Conservation (phyloP, 129 eudicot genomes). For the Lonicera japonica region DNA sequence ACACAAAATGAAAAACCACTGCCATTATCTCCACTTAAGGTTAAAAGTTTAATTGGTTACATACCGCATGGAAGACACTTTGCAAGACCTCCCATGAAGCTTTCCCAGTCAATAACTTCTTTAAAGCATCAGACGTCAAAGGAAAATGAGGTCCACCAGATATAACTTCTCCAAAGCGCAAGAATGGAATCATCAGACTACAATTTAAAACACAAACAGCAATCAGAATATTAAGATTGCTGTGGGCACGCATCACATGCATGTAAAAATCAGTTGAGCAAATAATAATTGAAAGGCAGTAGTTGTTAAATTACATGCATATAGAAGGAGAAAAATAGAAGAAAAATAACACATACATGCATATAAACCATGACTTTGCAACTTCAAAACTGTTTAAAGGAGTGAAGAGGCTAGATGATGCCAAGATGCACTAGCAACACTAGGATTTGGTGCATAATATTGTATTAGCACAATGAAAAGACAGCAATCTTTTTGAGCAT, state of each 20-base stretch:
- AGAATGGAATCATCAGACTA: constrained; percentile 81
- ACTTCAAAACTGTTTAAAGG: too few species aligned
- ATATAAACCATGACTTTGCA: not conserved
- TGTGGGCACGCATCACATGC: not conserved
- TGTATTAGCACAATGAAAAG: too few species aligned
- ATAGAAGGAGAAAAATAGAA: not conserved
- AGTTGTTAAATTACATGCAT: not conserved
- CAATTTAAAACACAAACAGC: constrained; percentile 8
- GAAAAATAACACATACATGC: not conserved
- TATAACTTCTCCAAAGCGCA: constrained; percentile 87
- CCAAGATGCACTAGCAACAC: too few species aligned
- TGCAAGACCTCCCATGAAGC: constrained; percentile 76
- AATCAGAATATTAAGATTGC: constrained; percentile 11
- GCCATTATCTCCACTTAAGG: not conserved
- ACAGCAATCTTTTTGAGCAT: too few species aligned
- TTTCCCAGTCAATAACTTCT: constrained; percentile 82
- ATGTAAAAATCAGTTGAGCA: not conserved
- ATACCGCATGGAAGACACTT: constrained; percentile 77
- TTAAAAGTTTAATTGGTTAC: constrained; percentile 11
- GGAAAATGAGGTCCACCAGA: constrained; percentile 92
- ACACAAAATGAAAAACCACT: not conserved
- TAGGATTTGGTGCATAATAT: too few species aligned
- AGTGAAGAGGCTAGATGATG: too few species aligned
- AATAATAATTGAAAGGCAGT: not conserved
- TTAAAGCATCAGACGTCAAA: constrained; percentile 79